Base-by-base conservation (phyloP, 768 basidiomycete genomes). In the Cantharellus cinnabarinus region DNA sequence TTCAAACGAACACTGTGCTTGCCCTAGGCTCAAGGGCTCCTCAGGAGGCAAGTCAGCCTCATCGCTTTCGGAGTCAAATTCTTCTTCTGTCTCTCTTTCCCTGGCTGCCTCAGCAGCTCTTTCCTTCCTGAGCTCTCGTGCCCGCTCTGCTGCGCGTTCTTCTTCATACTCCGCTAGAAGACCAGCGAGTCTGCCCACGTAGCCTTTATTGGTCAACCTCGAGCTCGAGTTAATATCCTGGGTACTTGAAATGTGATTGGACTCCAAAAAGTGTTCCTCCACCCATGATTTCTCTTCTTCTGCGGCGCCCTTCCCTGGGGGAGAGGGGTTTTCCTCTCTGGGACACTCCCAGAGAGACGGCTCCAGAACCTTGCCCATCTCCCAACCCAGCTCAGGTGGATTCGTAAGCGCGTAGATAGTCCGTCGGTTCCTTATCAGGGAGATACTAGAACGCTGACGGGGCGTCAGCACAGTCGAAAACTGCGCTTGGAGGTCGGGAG, bases 161-260 rank as follows among this genome's bases (percentile, higher is more conserved):
- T 85, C 86, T 64, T 88, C 86, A 65, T 85, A 88, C 3, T 74
- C 79, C 2, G 77, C 79, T 4, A 90, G 70, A 4, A 90, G 70
- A 3, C 66, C 67, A 2, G 79, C 86, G 37, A 62, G 68, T 62
- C 83, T 85, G 42, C 85, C 85, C 5, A 89, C 76, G 35, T 54
- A 37, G 7, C 52, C 52, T 7, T 37, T 37, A 7, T 54, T 54
- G 7, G 52, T 54, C 14, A 5, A 37, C 10, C 52, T 37, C 35
- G 52, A 5, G 35, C 7, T 7, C n/a, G n/a, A n/a, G n/a, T n/a
- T n/a, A n/a, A n/a, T n/a, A n/a, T n/a, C n/a, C 44, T 20, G 44
- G 44, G 44, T 20, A 7, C 44, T 20, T 48, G 44, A n/a, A n/a
- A 37, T 10, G 52, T 54, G 52, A 37, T 54, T 37, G 7, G 58